Evolutionary conservation across 352 stramenopile genomes (phyloP).

Genomic region (Phytophthora megakarya): DNA sequence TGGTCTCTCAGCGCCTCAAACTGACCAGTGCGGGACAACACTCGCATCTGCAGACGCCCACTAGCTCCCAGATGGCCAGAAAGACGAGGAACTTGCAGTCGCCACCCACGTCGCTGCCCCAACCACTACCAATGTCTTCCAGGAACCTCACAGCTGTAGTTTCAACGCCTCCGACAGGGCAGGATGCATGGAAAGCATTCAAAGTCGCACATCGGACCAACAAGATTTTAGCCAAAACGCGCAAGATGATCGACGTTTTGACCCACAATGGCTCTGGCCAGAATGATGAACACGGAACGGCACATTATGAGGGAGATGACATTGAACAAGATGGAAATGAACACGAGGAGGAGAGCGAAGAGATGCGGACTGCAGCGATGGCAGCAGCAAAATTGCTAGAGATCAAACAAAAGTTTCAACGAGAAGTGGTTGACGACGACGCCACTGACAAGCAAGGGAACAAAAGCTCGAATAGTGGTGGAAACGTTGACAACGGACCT

Average conservation of each 20-base stretch:
- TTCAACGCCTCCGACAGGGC: conserved; percentile 6
- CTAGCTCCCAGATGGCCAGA: conserved; percentile 7
- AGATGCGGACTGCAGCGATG: conserved; percentile 4
- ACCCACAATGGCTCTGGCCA: conserved; percentile 23
- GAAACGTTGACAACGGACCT: conserved; percentile 3
- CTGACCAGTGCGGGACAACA: conserved; percentile 6
- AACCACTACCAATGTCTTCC: conserved; percentile 18
- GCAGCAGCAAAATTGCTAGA: conserved; percentile 26
- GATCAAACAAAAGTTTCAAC: conserved; percentile 40
- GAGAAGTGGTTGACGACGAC: conserved; percentile 57
- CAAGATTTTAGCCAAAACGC: conserved; percentile 63
- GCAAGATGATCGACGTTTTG: conserved; percentile 45
- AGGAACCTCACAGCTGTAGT: conserved; percentile 23
- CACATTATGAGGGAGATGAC: background rate
- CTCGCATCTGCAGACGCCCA: conserved; percentile 6
- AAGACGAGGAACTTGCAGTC: conserved; percentile 28
- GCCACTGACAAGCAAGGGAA: background rate
- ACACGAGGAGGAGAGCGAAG: conserved; percentile 13
- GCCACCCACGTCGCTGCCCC: conserved; percentile 13
- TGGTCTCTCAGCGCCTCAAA: conserved; percentile 24
- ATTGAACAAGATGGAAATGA: conserved; percentile 5
- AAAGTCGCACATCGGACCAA: conserved; percentile 69
- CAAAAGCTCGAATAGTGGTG: background rate
- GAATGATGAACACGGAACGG: background rate
- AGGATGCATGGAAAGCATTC: conserved; percentile 64